These are phyloP conservation scores for Fusarium sp. DNA, from an alignment of 2,329 filamentous ascomycete genomes.

Conservation along the genomic window DNA sequence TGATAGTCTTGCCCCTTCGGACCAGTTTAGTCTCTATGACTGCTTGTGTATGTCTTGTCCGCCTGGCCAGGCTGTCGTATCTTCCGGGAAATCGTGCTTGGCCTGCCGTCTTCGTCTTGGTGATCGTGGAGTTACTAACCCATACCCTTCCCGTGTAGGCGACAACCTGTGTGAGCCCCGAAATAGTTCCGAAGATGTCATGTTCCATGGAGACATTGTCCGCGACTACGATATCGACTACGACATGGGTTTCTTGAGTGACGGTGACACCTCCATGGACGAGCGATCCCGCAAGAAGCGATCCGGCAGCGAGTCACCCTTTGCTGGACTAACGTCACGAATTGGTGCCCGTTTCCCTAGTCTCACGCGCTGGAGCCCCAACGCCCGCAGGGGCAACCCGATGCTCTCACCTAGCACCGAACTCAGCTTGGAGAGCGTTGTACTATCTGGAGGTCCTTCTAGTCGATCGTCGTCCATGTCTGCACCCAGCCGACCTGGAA, in stretches of 20 bases:
- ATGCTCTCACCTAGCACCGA: slow-evolving; percentile 78
- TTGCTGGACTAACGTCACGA: slow-evolving; percentile 71
- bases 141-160: slow-evolving; percentile 53
- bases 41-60: slow-evolving; percentile 75
- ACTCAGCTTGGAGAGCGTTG: slow-evolving; percentile 80
- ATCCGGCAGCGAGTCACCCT: slow-evolving; percentile 65
- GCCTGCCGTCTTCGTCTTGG: neutral
- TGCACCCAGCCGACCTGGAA: slow-evolving; percentile 60
- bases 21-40: slow-evolving; percentile 63
- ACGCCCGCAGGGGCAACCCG: slow-evolving; percentile 55
- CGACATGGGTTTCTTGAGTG: slow-evolving; percentile 73
- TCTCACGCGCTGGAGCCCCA: slow-evolving; percentile 61
- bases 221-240: slow-evolving; percentile 66
- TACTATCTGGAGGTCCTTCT: slow-evolving; percentile 72
- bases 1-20: slow-evolving; percentile 54
- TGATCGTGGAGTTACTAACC: slow-evolving; percentile 25
- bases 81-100: slow-evolving; percentile 4
- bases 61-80: slow-evolving; percentile 6
- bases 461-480: slow-evolving; percentile 84
- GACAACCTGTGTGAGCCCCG: slow-evolving; percentile 70
- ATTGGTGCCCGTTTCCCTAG: slow-evolving; percentile 70
- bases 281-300: slow-evolving; percentile 65
- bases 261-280: slow-evolving; percentile 64
- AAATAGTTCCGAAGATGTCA: slow-evolving; percentile 53
- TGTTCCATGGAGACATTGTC: slow-evolving; percentile 50